These are phyloP conservation scores for Colletotrichum navitas DNA, from an alignment of 2,329 filamentous ascomycete species.

Conservation along the genomic window DNA sequence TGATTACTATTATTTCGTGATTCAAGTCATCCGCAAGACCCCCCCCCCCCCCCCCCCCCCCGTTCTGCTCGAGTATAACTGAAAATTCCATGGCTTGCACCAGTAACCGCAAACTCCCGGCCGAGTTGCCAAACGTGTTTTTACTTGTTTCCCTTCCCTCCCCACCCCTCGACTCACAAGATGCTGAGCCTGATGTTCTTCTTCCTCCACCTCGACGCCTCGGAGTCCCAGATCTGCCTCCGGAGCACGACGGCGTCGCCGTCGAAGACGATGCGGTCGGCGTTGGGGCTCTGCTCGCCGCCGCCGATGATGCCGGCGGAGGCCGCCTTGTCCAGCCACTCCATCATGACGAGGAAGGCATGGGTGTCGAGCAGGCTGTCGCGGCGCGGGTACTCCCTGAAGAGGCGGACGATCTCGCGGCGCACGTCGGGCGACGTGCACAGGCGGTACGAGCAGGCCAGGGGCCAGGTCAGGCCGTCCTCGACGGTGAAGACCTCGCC, in stretches of 20 bases:
- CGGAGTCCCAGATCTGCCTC: constrained; percentile 7
- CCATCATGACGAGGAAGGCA: constrained; percentile 49
- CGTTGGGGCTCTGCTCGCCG: background rate
- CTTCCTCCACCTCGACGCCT: background rate
- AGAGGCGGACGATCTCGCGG: constrained; percentile 55
- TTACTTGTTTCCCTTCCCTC: no score
- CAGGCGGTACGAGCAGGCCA: constrained; percentile 56
- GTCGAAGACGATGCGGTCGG: constrained; percentile 1
- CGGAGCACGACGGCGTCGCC: background rate
- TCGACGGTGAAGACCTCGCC: constrained; percentile 22
- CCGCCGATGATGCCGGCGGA: background rate
- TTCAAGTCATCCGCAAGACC: background rate
- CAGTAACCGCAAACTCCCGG: no score
- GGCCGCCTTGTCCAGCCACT: background rate
- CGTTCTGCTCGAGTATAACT: no score
- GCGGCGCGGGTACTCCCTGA: constrained; percentile 56
- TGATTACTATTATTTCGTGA: background rate
- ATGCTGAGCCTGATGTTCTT: background rate
- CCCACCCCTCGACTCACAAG: background rate
- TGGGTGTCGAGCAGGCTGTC: constrained; percentile 60
- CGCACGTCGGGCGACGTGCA: constrained; percentile 54
- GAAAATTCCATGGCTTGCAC: no score
- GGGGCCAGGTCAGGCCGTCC: constrained; percentile 49
- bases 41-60: no score
- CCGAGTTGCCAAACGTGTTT: no score